Conservation (phyloP, 2,329 filamentous ascomycete genomes). For the Cercospora janseana region DNA sequence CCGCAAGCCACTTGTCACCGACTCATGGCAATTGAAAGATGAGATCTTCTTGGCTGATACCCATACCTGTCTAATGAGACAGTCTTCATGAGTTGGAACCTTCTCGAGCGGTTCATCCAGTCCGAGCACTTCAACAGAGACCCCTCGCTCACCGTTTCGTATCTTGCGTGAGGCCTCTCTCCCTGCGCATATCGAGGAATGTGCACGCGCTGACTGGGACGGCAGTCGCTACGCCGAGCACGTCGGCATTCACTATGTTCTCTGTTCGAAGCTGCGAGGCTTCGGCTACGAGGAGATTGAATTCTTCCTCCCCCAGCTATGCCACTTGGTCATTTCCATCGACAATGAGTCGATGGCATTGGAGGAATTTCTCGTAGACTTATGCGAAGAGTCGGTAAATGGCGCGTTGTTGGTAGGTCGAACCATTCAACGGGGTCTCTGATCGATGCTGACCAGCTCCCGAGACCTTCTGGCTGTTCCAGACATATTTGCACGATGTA, state of each 20-base stretch:
- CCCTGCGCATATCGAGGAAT: not conserved
- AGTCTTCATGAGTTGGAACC: constrained; percentile 65
- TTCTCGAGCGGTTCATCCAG: constrained; percentile 87
- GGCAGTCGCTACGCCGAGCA: constrained; percentile 80
- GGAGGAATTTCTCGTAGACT: constrained; percentile 81
- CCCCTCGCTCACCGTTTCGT: constrained; percentile 82
- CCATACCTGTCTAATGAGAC: constrained; percentile 18
- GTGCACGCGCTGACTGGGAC: constrained; percentile 10
- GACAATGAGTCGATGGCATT: constrained; percentile 90
- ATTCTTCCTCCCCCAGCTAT: constrained; percentile 83
- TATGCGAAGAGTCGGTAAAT: constrained; percentile 85
- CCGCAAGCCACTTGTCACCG: constrained; percentile 13
- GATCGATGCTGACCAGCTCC: constrained; percentile 21
- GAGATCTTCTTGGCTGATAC: constrained; percentile 11
- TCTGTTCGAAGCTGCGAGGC: constrained; percentile 83
- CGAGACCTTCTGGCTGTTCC: constrained; percentile 87
- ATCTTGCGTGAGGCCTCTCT: constrained; percentile 67
- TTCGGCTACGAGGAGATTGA: constrained; percentile 90
- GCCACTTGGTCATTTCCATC: constrained; percentile 81
- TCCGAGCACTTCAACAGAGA: constrained; percentile 92
- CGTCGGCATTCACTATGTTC: constrained; percentile 84
- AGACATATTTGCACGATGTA: constrained; percentile 82
- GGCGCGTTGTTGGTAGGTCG: constrained; percentile 71
- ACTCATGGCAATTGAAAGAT: constrained; percentile 16
- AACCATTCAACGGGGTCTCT: not conserved